Evolutionary conservation across 176 grass and related monocot genomes (phyloP), one percentile per base, ranked within the genome.

Genomic region (Oryza punctata): DNA sequence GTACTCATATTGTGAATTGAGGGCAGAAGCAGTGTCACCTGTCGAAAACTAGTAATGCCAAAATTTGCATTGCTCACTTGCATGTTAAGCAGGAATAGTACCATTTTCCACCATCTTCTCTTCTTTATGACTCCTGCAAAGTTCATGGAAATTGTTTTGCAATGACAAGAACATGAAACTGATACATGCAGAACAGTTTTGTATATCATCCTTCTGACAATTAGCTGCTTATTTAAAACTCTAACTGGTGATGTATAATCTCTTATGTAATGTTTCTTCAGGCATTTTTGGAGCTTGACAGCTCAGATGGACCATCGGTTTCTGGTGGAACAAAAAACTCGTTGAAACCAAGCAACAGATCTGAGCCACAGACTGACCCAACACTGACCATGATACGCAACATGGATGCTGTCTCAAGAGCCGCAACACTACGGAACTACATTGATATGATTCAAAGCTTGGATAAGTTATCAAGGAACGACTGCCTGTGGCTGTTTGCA

Each of bases 401-500:
- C 25, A 92, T 98, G 91, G 91, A 98, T 54, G 82, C 84, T 1
- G 80, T 98, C 81, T 77, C 87, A 7, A 86, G 89, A 73, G 92
- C 93, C 66, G 74, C 89, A 1, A 90, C 91, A 32, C 74, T 95
- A 6, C 59, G 84, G 47, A 98, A 95, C 45, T 91, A 92, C 60
- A 87, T 93, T 0, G 45, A 81, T 46, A 90, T 88, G 91, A 68
- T 91, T 29, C 87, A 94, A 27, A 92, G 93, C 74, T 69, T 84
- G 77, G 79, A 75, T 60, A 63, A 69, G 11, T 54, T 98, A 6
- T 93, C 87, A n/a, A 88, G 81, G 82, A 87, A 94, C 16, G 81
- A 98, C 46, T 98, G 93, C 82, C n/a, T 95, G 19, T 95, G 93
- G 89, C 66, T 95, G 9, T 98, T 98, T 91, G 87, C 93, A 18